A percentile compares a stretch with the other conserved stretches of the same genome.
Conservation (phyloP, 2,329 filamentous ascomycete genomes). For the Aspergillus uvarum region DNA sequence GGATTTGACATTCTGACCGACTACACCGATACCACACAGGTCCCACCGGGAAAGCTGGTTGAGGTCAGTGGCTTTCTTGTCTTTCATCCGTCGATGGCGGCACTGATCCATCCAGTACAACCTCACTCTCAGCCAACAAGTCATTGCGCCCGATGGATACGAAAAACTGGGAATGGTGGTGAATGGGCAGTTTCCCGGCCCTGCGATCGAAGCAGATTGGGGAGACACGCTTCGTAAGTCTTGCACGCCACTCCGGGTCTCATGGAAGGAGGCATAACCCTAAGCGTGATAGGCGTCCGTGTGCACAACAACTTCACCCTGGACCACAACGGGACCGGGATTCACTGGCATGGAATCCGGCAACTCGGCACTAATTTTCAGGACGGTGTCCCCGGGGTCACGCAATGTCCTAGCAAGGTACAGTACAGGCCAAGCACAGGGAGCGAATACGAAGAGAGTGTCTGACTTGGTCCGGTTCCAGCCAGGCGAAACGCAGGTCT, state of each 20-base stretch:
- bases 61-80: neutral
- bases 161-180: neutral
- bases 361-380: conserved; percentile 31
- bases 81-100: neutral
- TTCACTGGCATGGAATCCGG: conserved; percentile 38
- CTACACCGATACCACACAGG: neutral
- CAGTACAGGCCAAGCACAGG: too few species aligned
- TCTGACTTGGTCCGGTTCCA: conserved; percentile 17
- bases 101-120: neutral
- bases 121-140: neutral
- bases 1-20: neutral
- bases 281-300: conserved; percentile 40
- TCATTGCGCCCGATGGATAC: neutral
- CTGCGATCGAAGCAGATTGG: conserved; percentile 64
- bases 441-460: neutral
- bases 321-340: conserved; percentile 22
- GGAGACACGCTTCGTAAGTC: conserved; percentile 51
- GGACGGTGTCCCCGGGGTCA: conserved; percentile 35
- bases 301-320: conserved; percentile 52
- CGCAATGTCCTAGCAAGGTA: conserved; percentile 36
- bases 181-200: conserved; percentile 54
- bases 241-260: neutral
- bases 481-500: conserved; percentile 36
- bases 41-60: neutral
- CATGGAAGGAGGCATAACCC: neutral